A percentile compares a stretch with the other conserved stretches of the same genome.
phyloP scores from a whole-genome alignment of 345 rosid species.

The Eucalyptus regnans region DNA sequence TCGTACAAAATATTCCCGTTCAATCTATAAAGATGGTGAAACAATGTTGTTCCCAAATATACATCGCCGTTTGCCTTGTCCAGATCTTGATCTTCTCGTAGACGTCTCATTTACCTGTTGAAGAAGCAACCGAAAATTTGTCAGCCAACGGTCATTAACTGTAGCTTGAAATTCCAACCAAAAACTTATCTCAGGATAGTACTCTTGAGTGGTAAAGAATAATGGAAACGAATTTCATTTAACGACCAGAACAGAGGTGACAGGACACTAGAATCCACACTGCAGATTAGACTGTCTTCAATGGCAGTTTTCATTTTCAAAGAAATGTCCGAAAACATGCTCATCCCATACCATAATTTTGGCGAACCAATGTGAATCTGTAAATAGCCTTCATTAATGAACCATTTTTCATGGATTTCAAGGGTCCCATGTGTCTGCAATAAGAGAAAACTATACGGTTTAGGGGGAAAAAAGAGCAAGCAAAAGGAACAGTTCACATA shows the following conservation, averaged over 20 bases:
- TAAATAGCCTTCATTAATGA: slow-evolving; percentile 58
- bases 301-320: background rate
- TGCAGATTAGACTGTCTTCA: background rate
- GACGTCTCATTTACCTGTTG: background rate
- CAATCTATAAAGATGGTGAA: background rate
- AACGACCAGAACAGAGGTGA: background rate
- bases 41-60: background rate
- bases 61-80: background rate
- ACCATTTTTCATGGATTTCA: slow-evolving; percentile 59
- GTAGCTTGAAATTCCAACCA: background rate
- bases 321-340: background rate
- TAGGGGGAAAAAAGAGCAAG: background rate
- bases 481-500: background rate
- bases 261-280: background rate
- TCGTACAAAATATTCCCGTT: background rate
- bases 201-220: background rate
- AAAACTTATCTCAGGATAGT: background rate
- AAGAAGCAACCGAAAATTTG: background rate
- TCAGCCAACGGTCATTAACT: background rate
- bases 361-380: slow-evolving; percentile 65
- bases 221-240: background rate
- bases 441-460: background rate
- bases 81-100: background rate
- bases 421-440: slow-evolving; percentile 75
- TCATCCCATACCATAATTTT: slow-evolving; percentile 58